phyloP scores from a whole-genome alignment of 78 protist species.

The Protostelium mycophagum region DNA sequence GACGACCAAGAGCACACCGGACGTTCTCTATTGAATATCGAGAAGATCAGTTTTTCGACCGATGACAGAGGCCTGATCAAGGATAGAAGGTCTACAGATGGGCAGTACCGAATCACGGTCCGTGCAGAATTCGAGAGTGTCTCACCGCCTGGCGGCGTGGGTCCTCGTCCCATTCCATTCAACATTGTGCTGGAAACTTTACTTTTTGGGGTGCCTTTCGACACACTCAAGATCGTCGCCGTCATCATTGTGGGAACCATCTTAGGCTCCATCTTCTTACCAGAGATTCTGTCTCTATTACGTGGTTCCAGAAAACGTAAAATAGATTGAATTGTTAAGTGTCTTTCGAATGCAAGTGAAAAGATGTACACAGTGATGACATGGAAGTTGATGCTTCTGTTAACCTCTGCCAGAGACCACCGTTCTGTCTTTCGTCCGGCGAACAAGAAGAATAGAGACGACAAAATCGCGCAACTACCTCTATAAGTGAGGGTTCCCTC shows the following conservation, averaged over 20 bases:
- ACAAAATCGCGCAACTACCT: too few relatives aligned
- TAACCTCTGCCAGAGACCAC: too few relatives aligned
- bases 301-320: too few relatives aligned
- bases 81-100: too few relatives aligned
- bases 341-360: too few relatives aligned
- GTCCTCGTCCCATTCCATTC: not conserved
- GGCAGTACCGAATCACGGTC: not conserved
- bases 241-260: not conserved
- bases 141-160: not conserved
- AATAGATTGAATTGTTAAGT: too few relatives aligned
- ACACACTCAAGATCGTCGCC: not conserved
- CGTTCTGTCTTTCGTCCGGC: too few relatives aligned
- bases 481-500: too few relatives aligned
- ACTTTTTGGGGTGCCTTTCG: not conserved
- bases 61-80: not conserved
- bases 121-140: not conserved
- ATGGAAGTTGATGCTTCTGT: too few relatives aligned
- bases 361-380: too few relatives aligned
- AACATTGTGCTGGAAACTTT: not conserved
- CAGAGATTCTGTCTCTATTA: not conserved
- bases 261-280: not conserved
- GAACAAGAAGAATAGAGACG: too few relatives aligned
- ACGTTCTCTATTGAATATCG: not conserved
- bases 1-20: not conserved
- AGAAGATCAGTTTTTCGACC: not conserved